phyloP scores from a whole-genome alignment of 305 asterid genomes.

The Solanum hybrid region DNA sequence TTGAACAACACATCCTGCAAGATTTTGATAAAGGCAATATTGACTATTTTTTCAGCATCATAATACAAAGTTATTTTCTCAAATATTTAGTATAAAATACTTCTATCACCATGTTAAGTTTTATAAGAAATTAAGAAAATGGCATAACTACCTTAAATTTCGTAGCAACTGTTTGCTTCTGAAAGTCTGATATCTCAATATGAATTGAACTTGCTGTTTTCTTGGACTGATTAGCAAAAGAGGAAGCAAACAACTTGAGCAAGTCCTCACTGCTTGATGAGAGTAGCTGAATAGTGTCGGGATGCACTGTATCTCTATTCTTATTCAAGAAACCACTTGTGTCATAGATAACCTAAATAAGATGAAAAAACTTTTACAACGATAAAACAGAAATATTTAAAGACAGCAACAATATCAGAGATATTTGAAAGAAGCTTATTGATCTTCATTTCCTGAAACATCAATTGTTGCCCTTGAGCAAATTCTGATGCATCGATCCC shows the following conservation, averaged over 20 bases:
- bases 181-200: conserved; percentile 32
- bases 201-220: conserved; percentile 21
- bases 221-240: conserved; percentile 24
- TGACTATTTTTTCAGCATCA: background rate
- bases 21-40: conserved; percentile 2
- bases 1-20: conserved; percentile 70
- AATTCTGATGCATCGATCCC: background rate
- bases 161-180: conserved; percentile 63
- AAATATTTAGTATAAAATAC: background rate
- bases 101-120: background rate
- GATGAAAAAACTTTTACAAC: background rate
- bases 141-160: conserved; percentile 59
- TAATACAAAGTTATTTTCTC: background rate
- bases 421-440: background rate
- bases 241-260: conserved; percentile 54
- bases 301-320: conserved; percentile 73
- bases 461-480: background rate
- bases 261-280: conserved; percentile 48
- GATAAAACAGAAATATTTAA: background rate
- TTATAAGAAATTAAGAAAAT: background rate
- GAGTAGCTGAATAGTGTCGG: conserved; percentile 55
- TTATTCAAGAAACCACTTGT: conserved; percentile 74
- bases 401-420: background rate
- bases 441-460: background rate
- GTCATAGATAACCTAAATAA: conserved; percentile 61